These are phyloP conservation scores for Coemansia sp. DNA, from an alignment of 192 early-diverging fungal genomes.

Conservation along the genomic window DNA sequence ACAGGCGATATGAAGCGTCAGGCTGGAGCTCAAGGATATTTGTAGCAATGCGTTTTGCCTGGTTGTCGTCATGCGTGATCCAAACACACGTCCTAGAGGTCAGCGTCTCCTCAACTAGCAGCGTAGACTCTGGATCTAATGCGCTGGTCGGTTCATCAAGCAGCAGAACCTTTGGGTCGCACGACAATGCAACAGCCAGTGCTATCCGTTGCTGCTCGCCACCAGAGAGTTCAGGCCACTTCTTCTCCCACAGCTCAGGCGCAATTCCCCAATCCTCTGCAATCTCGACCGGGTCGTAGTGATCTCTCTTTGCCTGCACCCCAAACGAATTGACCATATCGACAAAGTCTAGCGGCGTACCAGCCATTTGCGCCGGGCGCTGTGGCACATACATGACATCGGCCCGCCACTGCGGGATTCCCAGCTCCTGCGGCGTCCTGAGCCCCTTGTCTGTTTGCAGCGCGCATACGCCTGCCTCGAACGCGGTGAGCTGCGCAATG, in stretches of 20 bases:
- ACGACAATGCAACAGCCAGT: constrained; percentile 76
- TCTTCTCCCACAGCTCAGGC: constrained; percentile 68
- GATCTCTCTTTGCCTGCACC: constrained; percentile 45
- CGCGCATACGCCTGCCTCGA: constrained; percentile 59
- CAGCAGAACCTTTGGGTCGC: constrained; percentile 72
- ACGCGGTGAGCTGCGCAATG: constrained; percentile 69
- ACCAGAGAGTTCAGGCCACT: constrained; percentile 78
- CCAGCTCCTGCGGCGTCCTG: constrained; percentile 55
- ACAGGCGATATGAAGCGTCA: constrained; percentile 28
- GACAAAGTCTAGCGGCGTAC: constrained; percentile 72
- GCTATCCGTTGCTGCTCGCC: constrained; percentile 84
- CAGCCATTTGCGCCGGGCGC: constrained; percentile 65
- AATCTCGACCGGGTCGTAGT: constrained; percentile 66
- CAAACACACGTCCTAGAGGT: constrained; percentile 66
- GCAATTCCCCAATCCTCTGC: constrained; percentile 68
- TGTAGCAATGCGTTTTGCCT: constrained; percentile 62
- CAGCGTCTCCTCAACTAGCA: constrained; percentile 73
- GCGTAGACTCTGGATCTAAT: constrained; percentile 68
- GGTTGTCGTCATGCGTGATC: constrained; percentile 77
- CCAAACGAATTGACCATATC: constrained; percentile 57
- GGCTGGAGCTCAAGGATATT: constrained; percentile 29
- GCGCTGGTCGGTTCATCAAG: constrained; percentile 90
- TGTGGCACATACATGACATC: constrained; percentile 88
- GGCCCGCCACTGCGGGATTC: constrained; percentile 73
- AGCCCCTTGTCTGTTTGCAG: constrained; percentile 40